Percentiles rank a stretch among this genome's conserved stretches.
phyloP scores from a whole-genome alignment of 768 basidiomycete genomes.

The Chalciporus pseudorubinellus region DNA sequence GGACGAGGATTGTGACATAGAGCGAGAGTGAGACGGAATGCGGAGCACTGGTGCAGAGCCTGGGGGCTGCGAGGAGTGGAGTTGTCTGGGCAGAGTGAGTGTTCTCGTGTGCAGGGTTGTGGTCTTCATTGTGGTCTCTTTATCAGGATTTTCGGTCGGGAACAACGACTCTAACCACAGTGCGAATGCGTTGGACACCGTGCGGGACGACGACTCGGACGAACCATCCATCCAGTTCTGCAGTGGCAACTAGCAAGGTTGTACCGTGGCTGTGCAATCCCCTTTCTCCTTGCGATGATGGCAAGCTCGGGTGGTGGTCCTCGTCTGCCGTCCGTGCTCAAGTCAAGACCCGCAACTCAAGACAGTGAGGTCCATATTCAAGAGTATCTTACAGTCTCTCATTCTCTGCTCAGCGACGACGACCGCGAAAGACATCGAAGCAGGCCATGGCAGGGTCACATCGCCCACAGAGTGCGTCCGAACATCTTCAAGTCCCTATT shows the following conservation, averaged over 20 bases:
- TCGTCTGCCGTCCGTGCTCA: slow-evolving; percentile 35
- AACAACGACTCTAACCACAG: slow-evolving; percentile 4
- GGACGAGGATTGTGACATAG: not conserved
- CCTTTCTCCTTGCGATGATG: not conserved
- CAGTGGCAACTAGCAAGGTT: not conserved
- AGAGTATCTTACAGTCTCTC: not conserved
- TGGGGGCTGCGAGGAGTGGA: slow-evolving; percentile 7
- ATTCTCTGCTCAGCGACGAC: slow-evolving; percentile 42
- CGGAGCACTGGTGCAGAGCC: slow-evolving; percentile 20
- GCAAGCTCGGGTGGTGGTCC: not conserved
- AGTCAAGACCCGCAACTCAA: slow-evolving; percentile 32
- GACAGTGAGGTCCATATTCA: slow-evolving; percentile 21
- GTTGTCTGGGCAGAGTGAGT: slow-evolving; percentile 16
- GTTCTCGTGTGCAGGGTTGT: slow-evolving; percentile 5
- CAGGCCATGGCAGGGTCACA: slow-evolving; percentile 59
- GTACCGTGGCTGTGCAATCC: slow-evolving; percentile 15
- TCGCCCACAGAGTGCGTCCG: slow-evolving; percentile 59
- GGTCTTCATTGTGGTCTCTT: not conserved
- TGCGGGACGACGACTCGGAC: slow-evolving; percentile 11
- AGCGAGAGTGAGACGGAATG: slow-evolving; percentile 6
- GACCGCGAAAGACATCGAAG: slow-evolving; percentile 50
- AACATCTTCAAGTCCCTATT: not conserved
- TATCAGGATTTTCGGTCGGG: not conserved
- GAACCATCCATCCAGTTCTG: slow-evolving; percentile 10
- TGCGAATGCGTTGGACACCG: slow-evolving; percentile 6